phyloP scores from a whole-genome alignment of 2,329 filamentous ascomycete species.

The Apiospora koreana region DNA sequence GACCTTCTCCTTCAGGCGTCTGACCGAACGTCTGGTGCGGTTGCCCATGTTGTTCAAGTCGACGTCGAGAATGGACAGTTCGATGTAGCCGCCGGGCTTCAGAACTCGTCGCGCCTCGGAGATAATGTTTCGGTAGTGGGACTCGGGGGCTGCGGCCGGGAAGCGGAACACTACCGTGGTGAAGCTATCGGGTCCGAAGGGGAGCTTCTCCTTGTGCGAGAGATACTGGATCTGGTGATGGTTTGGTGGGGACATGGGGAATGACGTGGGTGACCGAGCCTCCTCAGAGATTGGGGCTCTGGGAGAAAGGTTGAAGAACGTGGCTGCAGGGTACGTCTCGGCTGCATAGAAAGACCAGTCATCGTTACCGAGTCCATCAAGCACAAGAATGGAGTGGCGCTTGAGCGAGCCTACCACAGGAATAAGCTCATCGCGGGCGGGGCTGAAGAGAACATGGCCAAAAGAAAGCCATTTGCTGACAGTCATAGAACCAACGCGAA shows the following conservation, averaged over 20 bases:
- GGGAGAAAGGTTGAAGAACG: slow-evolving; percentile 75
- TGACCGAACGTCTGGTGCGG: slow-evolving; percentile 66
- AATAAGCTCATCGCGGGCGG: slow-evolving; percentile 70
- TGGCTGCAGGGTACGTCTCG: slow-evolving; percentile 73
- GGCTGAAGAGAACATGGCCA: slow-evolving; percentile 80
- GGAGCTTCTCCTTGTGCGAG: slow-evolving; percentile 66
- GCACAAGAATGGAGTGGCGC: slow-evolving; percentile 68
- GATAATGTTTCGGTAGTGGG: slow-evolving; percentile 69
- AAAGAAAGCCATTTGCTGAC: slow-evolving; percentile 89
- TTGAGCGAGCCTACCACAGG: slow-evolving; percentile 51
- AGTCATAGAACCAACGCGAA: slow-evolving; percentile 78
- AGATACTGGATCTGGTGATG: slow-evolving; percentile 74
- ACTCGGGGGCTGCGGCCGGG: slow-evolving; percentile 67
- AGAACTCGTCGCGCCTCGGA: slow-evolving; percentile 77
- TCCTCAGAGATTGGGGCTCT: slow-evolving; percentile 52
- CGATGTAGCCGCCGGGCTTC: slow-evolving; percentile 77
- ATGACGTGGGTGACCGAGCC: slow-evolving; percentile 43
- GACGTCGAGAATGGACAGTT: slow-evolving; percentile 75
- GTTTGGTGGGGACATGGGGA: slow-evolving; percentile 64
- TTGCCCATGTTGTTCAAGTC: slow-evolving; percentile 84
- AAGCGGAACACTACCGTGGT: slow-evolving; percentile 77
- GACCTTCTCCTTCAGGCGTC: slow-evolving; percentile 71
- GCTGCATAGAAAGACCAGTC: slow-evolving; percentile 89
- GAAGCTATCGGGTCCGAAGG: slow-evolving; percentile 76
- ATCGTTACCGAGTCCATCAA: slow-evolving; percentile 83